Evolutionary conservation across 2,329 filamentous ascomycete species (phyloP), one percentile per base, ranked within the genome.

Genomic region (Colletotrichum graminicola): DNA sequence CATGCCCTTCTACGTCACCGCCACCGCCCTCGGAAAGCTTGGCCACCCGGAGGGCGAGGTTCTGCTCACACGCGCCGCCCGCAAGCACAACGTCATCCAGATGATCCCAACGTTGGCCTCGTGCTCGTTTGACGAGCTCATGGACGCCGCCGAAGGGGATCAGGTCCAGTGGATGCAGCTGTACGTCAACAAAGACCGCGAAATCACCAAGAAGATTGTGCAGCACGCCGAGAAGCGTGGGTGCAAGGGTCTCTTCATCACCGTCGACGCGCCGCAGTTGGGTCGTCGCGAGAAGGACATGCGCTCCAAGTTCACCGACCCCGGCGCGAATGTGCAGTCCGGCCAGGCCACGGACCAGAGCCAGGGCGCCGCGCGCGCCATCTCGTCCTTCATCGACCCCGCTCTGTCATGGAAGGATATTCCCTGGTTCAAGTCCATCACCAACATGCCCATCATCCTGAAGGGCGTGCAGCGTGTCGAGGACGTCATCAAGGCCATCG

Each of bases 71-170:
- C 89, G 91, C 68, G 94, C 94, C 21, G 92, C 96, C 2, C 87
- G 88, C 79, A 93, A 92, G 78, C 95, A 98, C 86, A 90, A 95
- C 78, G 92, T 98, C 62, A 89, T 98, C 73, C 96, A 99, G 83
- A 99, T 99, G 96, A 98, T 99, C 73, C 96, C 96, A 2, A 99
- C 96, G 3, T 87, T 99, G 8, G 96, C 96, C 2, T 98, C 94
- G 2, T 98, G 96, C 85, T 96, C 94, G 1, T 98, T 99, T 77
- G 96, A 99, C 83, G 95, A 99, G 83, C 97, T 99, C 71, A 86
- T 97, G 74, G 96, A 98, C 80, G 96, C 95, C 23, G 89, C 87
- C 39, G 85, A 89, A 74, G 93, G 89, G 55, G 91, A 92, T 73
- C 95, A 98, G 81, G 90, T 94, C 5, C 96, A 98, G 82, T 99